Base-by-base conservation (phyloP, 1,284 basidiomycete genomes). In the Sanghuangporus baumii region DNA sequence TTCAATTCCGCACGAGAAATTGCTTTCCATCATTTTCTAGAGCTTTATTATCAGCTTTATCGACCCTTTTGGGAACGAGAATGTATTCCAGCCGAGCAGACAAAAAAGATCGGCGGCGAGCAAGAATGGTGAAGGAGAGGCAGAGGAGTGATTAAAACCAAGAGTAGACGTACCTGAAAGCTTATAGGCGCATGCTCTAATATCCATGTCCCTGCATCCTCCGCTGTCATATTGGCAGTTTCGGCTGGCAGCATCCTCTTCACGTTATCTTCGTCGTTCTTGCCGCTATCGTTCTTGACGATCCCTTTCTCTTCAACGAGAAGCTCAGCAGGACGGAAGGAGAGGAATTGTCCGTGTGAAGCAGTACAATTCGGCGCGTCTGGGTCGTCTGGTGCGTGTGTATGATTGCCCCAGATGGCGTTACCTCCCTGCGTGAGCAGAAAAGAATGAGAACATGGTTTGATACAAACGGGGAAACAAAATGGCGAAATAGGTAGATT, bases 1-100 rank as follows among this genome's bases (percentile, higher is more conserved):
- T 76, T 98, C 96, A 55, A 98, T 89, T 0, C 94, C 96, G 74
- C 88, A 89, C n/a, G 92, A 95, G 75, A 96, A 99, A 73, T 98
- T 99, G 1, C 81, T 81, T 48, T 78, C 80, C 47, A 98, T 78
- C 96, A 98, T 99, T 79, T 85, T 87, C 87, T 96, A 12, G 31
- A n/a, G 16, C 31, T 36, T 11, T n/a, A 16, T 12, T 40, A n/a
- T 50, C 40, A 59, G 37, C 26, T 31, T 37, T 48, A 16, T 36
- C 9, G 43, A 38, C 47, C 23, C n/a, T 40, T 40, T n/a, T 31
- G 26, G 2, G 26, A 31, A 31, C 2, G 26, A 31, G 26, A 31
- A 31, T 31, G 3, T 31, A 31, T 31, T 31, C 26, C 26, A 31
- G 26, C 26, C 26, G 26, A 31, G 26, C 26, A 31, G 26, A 31